Evolutionary conservation across 208 protist genomes (phyloP), one percentile per base, ranked within the genome.

Genomic region (Leishmania arabica): DNA sequence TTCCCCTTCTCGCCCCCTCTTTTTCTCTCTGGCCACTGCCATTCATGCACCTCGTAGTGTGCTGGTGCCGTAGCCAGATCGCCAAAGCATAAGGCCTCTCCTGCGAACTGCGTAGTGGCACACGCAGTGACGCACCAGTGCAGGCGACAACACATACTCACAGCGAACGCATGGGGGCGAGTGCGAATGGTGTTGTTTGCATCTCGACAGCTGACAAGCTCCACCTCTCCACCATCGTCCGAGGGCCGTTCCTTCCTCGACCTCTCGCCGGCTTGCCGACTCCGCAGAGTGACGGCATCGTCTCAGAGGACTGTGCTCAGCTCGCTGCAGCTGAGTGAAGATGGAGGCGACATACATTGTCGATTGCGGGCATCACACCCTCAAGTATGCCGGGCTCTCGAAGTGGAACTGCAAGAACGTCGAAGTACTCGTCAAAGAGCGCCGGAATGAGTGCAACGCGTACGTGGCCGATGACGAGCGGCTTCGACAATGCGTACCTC

Each of bases 281-380:
- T 37, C 19, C 53, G 49, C 62, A 79, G 6, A 11, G 77, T 15
- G 34, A 72, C 8, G 5, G 37, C 9, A 9, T 51, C 21, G 13
- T 53, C 24, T 31, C 24, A 51, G 3, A 51, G 42, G 27, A 34
- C 45, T 11, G 3, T 51, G 68, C 24, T 47, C 42, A 13, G 19
- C 1, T 53, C 27, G 2, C 15, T 37, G n/a, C 49, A 11, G 3
- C 51, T n/a, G 17, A 45, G 53, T 37, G 1, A n/a, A 3, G 45
- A 88, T 88, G 89, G 87, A 89, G 45, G 70, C 70, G 8, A 89
- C 82, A 7, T 84, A 84, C 83, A 78, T 95, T 71, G 74, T 88
- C 19, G 92, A 95, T 66, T 91, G 87, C 66, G 92, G 92, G 1
- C 83, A 83, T 54, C 86, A 95, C 85, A 86, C 88, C 7, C 82